Evolutionary conservation across 2,329 filamentous ascomycete genomes (phyloP), one percentile per base, ranked within the genome.

Genomic region (Metarhizium robertsii): DNA sequence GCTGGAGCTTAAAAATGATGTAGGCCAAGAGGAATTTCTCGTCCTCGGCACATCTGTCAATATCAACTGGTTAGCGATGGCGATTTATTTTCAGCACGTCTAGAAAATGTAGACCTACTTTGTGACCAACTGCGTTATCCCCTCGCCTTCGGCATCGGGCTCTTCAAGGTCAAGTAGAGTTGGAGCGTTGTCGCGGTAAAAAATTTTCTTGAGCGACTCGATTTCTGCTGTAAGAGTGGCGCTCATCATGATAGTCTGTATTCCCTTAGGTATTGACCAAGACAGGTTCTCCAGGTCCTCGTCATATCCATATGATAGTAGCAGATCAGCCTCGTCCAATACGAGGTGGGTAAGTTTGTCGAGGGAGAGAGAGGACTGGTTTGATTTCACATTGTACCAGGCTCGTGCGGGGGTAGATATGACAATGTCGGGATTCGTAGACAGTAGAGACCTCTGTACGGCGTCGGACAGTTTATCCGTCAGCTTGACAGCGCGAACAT

Each of bases 1-100:
- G 76, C 68, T 94, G 88, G 13, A 97, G 80, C 75, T 96, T 96
- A 76, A 96, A 95, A 67, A 97, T 92, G 57, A 96, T 88, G 66
- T 96, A 97, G 18, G 87, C 84, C 47, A 99, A 74, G 42, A 99
- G 74, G 66, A 97, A 99, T 68, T 99, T 99, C 65, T 97, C 94
- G 61, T 97, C 92, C 72, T 99, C 94, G n/a, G 83, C 90, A 62
- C 91, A 95, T 67, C 83, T 87, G 54, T 20, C 7, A 13, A 14
- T 34, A 8, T 7, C 36, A 38, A 61, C 58, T 67, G 18, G 18
- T 63, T 50, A 55, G 51, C 42, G 40, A 4, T 34, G 4, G 10
- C 3, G n/a, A 38, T 11, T 18, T 1, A 38, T 13, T 18, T 1
- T 11, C 16, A 5, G 5, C 53, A 54, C 46, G 20, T 36, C 25